Evolutionary conservation across 2,329 filamentous ascomycete genomes (phyloP).

Genomic region (Monosporascus sp.): DNA sequence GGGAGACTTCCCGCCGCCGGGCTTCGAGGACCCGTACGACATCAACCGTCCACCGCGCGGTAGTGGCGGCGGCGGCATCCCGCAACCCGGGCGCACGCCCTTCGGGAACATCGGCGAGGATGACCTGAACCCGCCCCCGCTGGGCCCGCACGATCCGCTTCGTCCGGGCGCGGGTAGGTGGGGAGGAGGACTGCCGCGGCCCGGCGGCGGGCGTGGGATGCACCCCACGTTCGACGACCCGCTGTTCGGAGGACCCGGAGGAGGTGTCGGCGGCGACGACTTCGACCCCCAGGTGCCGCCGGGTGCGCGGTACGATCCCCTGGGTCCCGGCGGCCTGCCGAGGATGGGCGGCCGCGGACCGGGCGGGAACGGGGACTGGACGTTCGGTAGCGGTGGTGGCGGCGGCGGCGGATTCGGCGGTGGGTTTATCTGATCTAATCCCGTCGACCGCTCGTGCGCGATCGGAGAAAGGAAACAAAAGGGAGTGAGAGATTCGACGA

Average conservation of each 20-base stretch:
- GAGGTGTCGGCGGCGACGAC: conserved; percentile 37
- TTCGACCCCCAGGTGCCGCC: conserved; percentile 74
- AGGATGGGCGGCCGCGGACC: conserved; percentile 39
- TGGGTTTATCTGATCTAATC: no score
- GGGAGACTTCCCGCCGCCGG: conserved; percentile 76
- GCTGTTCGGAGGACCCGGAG: conserved; percentile 58
- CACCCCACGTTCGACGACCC: conserved; percentile 93
- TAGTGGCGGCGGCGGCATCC: conserved; percentile 5
- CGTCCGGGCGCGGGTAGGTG: conserved; percentile 59
- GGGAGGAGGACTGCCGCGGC: conserved; percentile 50
- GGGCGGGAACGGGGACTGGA: conserved; percentile 31
- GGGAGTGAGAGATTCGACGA: no score
- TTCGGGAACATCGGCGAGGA: conserved; percentile 69
- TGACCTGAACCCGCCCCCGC: conserved; percentile 79
- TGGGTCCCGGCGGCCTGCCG: conserved; percentile 60
- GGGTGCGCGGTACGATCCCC: conserved; percentile 85
- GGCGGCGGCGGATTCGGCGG: conserved; percentile 20
- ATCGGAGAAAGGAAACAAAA: no score
- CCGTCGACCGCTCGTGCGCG: no score
- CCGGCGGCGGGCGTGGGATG: conserved; percentile 73
- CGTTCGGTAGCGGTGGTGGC: conserved; percentile 30
- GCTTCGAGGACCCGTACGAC: conserved; percentile 90
- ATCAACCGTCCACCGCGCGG: conserved; percentile 62
- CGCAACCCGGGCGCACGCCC: conserved; percentile 44
- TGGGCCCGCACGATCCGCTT: conserved; percentile 82